These are phyloP conservation scores for Colletotrichum lindemuthianum DNA, from an alignment of 2,329 filamentous ascomycete species.

Conservation along the genomic window DNA sequence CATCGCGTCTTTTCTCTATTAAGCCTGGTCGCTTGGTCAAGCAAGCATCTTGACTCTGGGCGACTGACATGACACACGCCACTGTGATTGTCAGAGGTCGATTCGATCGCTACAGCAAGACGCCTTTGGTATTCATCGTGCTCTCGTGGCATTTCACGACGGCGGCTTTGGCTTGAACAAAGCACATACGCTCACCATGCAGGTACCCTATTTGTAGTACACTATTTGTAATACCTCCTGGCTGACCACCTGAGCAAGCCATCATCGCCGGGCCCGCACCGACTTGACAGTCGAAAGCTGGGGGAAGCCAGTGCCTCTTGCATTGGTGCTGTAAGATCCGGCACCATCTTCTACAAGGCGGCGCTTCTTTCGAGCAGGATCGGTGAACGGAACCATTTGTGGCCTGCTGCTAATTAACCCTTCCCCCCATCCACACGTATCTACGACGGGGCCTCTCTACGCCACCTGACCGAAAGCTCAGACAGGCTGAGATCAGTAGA, in stretches of 20 bases:
- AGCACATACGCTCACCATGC: not conserved
- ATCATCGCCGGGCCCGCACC: too few relatives aligned
- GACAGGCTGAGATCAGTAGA: too few relatives aligned
- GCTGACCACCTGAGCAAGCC: too few relatives aligned
- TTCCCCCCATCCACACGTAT: too few relatives aligned
- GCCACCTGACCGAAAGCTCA: too few relatives aligned
- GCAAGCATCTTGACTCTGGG: not conserved
- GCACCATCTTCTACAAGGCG: too few relatives aligned
- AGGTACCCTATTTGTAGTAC: not conserved
- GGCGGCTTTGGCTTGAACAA: not conserved
- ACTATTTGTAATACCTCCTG: too few relatives aligned
- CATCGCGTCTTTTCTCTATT: not conserved
- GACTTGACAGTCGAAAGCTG: too few relatives aligned
- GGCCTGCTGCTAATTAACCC: too few relatives aligned
- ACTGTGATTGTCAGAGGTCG: not conserved
- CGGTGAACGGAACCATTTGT: not conserved
- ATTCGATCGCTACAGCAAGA: not conserved
- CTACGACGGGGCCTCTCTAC: too few relatives aligned
- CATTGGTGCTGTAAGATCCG: too few relatives aligned
- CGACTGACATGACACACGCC: not conserved
- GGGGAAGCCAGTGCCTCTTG: too few relatives aligned
- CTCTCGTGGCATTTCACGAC: not conserved
- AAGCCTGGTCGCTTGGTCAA: not conserved
- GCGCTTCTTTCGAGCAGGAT: not conserved
- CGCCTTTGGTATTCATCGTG: not conserved